Evolutionary conservation across 2,329 filamentous ascomycete species (phyloP), one percentile per base, ranked within the genome.

Genomic region (Pseudopyricularia javanii): DNA sequence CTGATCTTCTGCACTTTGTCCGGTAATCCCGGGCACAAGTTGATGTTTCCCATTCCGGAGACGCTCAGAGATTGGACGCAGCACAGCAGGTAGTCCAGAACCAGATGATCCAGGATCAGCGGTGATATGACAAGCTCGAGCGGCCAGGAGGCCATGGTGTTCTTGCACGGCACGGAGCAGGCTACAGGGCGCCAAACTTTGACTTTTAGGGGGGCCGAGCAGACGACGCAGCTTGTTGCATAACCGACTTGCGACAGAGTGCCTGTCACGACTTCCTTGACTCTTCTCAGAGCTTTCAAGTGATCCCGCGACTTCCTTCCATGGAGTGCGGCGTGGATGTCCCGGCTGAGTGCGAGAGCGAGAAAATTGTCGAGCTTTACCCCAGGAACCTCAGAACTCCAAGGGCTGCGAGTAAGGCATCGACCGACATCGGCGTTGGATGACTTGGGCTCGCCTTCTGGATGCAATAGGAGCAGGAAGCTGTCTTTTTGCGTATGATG

Each of bases 111-210:
- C 15, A 52, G 28, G 14, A 52, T 15, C n/a, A 52, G 43, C 22
- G 51, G 51, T 28, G 51, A 52, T 7, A 52, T 11, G 51, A 43
- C 40, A 5, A 52, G 28, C 26, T 22, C 51, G 20, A 52, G 30
- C 14, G 43, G 51, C 51, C 40, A 45, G 4, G 20, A 4, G n/a
- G n/a, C 14, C 37, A 52, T 47, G 20, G 7, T n/a, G n/a, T 14
- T 28, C n/a, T 17, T 34, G 43, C 51, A 52, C 8, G 30, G 7
- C 7, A 24, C 12, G 4, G 37, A 47, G 43, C 51, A 52, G 4
- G 43, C 24, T 1, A 32, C 47, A n/a, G 43, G 37, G 6, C 51
- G 51, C 51, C 51, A 52, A 15, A 52, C 24, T 5, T 17, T 14
- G 51, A 34, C 43, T 7, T 14, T n/a, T 9, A 48, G 30, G 26